These are phyloP conservation scores for Colletotrichum tropicale DNA, from an alignment of 2,329 filamentous ascomycete species.

Conservation along the genomic window DNA sequence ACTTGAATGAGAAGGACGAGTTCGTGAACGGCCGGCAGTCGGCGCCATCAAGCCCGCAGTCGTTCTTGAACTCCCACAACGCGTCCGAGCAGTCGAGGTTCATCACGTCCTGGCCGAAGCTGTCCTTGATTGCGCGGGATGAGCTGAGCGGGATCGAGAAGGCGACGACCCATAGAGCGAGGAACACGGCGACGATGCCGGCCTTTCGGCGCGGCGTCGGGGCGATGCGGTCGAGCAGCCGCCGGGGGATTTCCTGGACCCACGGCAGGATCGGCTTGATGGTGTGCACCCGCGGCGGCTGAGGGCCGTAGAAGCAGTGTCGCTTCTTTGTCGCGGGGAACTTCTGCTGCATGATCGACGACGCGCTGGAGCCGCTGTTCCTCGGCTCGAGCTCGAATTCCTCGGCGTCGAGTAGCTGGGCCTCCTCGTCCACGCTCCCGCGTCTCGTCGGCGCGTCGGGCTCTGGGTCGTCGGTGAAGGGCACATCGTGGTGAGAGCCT, in stretches of 20 bases:
- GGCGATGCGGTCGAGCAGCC: slow-evolving; percentile 3
- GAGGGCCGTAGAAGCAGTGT: slow-evolving; percentile 11
- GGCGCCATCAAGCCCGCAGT: slow-evolving; percentile 75
- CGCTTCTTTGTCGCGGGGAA: slow-evolving; percentile 6
- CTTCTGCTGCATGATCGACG: slow-evolving; percentile 3
- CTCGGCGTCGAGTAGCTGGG: not conserved
- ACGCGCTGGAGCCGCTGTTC: not conserved
- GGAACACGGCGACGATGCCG: slow-evolving; percentile 4
- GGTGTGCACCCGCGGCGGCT: not conserved
- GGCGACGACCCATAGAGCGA: not conserved
- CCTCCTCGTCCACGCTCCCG: slow-evolving; percentile 7
- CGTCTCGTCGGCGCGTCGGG: not conserved
- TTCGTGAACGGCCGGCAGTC: slow-evolving; percentile 77
- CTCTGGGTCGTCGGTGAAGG: slow-evolving; percentile 10
- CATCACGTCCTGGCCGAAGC: not conserved
- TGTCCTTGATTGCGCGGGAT: not conserved
- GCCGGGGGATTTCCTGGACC: not conserved
- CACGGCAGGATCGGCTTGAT: slow-evolving; percentile 8
- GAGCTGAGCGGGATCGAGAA: slow-evolving; percentile 4
- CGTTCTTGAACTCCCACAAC: slow-evolving; percentile 15
- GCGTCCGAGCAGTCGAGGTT: slow-evolving; percentile 9
- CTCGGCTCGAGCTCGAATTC: slow-evolving; percentile 7
- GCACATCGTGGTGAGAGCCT: not conserved
- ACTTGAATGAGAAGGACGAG: slow-evolving; percentile 73
- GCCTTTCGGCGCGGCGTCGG: slow-evolving; percentile 7